Evolutionary conservation across 2,329 filamentous ascomycete species (phyloP), one percentile per base, ranked within the genome.

Genomic region (Trichoderma brevicompactum): DNA sequence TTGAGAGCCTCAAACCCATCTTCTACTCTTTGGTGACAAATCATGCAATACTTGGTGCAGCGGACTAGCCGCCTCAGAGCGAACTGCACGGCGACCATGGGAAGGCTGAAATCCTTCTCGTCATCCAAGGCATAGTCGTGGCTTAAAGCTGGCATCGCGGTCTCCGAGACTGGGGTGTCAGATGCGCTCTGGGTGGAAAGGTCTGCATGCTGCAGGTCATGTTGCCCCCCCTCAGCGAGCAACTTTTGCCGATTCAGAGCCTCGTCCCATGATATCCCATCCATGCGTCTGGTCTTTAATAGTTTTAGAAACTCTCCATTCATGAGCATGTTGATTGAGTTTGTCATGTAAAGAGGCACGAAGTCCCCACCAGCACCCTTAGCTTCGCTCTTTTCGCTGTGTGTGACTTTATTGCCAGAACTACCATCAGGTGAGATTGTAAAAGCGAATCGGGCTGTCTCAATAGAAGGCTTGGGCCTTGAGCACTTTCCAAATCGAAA

Each of bases 11-110:
- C 86, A 43, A 94, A 88, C 0, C 86, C 84, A 2, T 82, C 82
- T 1, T 85, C 76, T 41, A 92, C 83, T 69, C 84, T 89, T 69
- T 85, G 85, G 75, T 96, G 91, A 72, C 94, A 97, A 28, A 94
- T 88, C 63, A 96, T 83, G 75, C 94, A 97, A 75, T 94, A 96
- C 62, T 95, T 88, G 0, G 91, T 92, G 74, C 92, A 97, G 66
- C 87, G 88, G 7, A 91, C 85, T 66, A 97, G 87, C 71, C 93
- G 91, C 1, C 89, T 87, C 32, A 96, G 80, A 0, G 88, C 83
- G 70, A 94, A 95, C 69, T 96, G 90, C 83, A 92, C 91, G 1
- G 84, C 82, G 34, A 85, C 69, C 34, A 89, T 75, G 1, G 85
- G 83, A 41, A 87, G 77, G 52, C 85, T 88, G 40, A 79, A 70